phyloP scores from a whole-genome alignment of 2,329 filamentous ascomycete genomes.

The Aspergillus unguis region DNA sequence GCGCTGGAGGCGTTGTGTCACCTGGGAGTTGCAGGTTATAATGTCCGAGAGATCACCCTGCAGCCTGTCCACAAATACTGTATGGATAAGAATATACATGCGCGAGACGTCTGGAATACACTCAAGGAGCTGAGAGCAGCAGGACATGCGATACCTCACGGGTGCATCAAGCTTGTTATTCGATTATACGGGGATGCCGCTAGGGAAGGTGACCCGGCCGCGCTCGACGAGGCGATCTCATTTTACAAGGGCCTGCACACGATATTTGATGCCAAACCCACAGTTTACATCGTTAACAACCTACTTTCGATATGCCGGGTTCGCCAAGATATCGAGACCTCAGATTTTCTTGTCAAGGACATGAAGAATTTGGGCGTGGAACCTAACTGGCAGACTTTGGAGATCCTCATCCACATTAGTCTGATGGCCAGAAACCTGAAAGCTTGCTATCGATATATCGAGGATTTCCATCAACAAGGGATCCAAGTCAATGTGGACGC shows the following conservation, averaged over 20 bases:
- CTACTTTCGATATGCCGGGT: slow-evolving; percentile 52
- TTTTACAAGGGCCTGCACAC: slow-evolving; percentile 61
- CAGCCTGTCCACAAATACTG: slow-evolving; percentile 57
- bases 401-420: slow-evolving; percentile 59
- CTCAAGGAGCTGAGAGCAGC: slow-evolving; percentile 55
- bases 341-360: slow-evolving; percentile 61
- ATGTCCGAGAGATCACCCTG: no score
- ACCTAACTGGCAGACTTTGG: slow-evolving; percentile 60
- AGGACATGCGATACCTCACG: slow-evolving; percentile 49
- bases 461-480: slow-evolving; percentile 34
- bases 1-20: slow-evolving; percentile 62
- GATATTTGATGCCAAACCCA: slow-evolving; percentile 44
- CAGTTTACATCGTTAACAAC: slow-evolving; percentile 56
- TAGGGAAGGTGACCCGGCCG: slow-evolving; percentile 26
- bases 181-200: slow-evolving; percentile 48
- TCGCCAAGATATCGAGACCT: slow-evolving; percentile 49
- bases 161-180: slow-evolving; percentile 49
- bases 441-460: slow-evolving; percentile 38
- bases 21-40: slow-evolving; percentile 56
- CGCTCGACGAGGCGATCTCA: slow-evolving; percentile 52
- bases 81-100: slow-evolving; percentile 43
- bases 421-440: slow-evolving; percentile 37
- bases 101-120: slow-evolving; percentile 53
- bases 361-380: slow-evolving; percentile 55
- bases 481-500: not conserved